Evolutionary conservation across 371 early-diverging fungal species (phyloP).

Genomic region (Mucor indicus): DNA sequence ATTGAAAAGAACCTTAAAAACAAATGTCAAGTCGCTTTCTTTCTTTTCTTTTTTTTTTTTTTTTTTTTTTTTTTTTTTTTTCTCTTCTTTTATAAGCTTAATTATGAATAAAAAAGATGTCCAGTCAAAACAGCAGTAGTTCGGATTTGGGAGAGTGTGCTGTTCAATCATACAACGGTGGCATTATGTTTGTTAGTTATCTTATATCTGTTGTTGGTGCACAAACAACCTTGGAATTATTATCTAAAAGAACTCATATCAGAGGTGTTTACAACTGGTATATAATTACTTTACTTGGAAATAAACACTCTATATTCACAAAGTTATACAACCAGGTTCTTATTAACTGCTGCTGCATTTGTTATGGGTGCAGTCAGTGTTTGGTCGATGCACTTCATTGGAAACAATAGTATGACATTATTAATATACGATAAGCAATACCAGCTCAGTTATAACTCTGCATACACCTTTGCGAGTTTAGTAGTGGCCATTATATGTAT

Average conservation of each 20-base stretch:
- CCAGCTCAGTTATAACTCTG: conserved; percentile 33
- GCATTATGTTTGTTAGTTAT: conserved; percentile 24
- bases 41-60: too few species aligned
- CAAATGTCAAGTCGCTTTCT: too few species aligned
- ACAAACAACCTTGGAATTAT: conserved; percentile 24
- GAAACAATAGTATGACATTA: conserved; percentile 41
- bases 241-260: conserved; percentile 24
- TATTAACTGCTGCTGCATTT: conserved; percentile 33
- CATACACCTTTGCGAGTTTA: conserved; percentile 40
- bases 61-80: too few species aligned
- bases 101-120: too few species aligned
- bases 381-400: conserved; percentile 56
- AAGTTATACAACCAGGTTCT: too few species aligned
- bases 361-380: conserved; percentile 44
- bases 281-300: too few species aligned
- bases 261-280: conserved; percentile 28
- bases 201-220: conserved; percentile 24
- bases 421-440: conserved; percentile 7
- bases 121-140: too few species aligned
- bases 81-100: too few species aligned
- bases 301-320: too few species aligned
- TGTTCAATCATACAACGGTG: conserved; percentile 16
- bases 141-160: too few species aligned
- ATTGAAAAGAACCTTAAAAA: too few species aligned
- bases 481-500: conserved; percentile 35